These are phyloP conservation scores for Bacidia rubella DNA, from an alignment of 495 filamentous ascomycete species.

Conservation along the genomic window DNA sequence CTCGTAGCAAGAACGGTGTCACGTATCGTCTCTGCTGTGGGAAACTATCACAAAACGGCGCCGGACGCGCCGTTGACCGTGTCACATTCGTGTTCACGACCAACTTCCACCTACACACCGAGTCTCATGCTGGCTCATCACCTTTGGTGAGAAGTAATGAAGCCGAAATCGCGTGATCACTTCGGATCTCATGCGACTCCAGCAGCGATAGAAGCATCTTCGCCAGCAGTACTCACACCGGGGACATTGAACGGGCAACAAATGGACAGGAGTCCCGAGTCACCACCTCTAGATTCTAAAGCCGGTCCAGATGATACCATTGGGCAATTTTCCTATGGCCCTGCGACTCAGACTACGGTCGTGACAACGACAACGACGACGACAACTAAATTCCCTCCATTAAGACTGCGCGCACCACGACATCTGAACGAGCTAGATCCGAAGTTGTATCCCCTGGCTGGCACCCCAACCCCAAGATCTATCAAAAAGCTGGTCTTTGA, in stretches of 20 bases:
- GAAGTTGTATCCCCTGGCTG: constrained; percentile 80
- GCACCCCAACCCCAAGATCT: constrained; percentile 61
- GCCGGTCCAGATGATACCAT: constrained; percentile 27
- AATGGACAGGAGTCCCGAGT: constrained; percentile 1
- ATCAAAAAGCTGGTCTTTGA: constrained; percentile 63
- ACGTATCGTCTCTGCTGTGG: too few relatives aligned
- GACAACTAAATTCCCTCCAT: constrained; percentile 73
- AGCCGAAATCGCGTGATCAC: background rate
- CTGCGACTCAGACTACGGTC: constrained; percentile 59
- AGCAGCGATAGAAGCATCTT: background rate
- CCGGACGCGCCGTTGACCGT: background rate
- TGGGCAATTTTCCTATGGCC: constrained; percentile 56
- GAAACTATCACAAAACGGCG: too few relatives aligned
- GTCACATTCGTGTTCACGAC: background rate
- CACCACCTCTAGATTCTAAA: constrained; percentile 12
- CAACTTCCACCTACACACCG: background rate
- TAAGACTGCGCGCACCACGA: constrained; percentile 62
- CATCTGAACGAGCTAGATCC: constrained; percentile 64
- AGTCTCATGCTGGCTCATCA: background rate
- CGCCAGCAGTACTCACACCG: background rate
- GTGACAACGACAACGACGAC: constrained; percentile 94
- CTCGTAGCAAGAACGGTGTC: too few relatives aligned
- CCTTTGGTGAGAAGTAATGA: background rate
- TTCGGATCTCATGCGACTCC: background rate
- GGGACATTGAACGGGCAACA: background rate